A percentile compares a stretch with the other conserved stretches of the same genome.
Conservation (phyloP, 202 grass and related monocot species). For the Zizania palustris region DNA sequence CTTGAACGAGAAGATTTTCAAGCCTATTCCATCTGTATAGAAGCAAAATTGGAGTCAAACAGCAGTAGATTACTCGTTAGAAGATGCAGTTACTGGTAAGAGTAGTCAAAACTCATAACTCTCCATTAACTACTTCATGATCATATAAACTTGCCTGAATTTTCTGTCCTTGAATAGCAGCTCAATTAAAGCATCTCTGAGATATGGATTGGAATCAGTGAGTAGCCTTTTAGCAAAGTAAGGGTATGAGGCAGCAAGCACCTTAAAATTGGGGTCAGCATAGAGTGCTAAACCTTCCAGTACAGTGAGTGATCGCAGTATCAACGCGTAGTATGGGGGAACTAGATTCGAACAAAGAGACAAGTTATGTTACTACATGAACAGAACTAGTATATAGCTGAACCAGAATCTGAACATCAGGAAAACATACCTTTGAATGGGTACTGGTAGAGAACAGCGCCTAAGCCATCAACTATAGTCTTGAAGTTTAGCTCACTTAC, state of each 20-base stretch:
- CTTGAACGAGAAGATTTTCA: constrained; percentile 98
- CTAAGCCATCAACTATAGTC: constrained; percentile 87
- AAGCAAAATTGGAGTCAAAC: constrained; percentile 33
- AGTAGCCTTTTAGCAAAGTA: constrained; percentile 98
- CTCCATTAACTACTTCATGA: constrained; percentile 27
- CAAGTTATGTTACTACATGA: constrained; percentile 37
- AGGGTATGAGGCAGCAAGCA: constrained; percentile 96
- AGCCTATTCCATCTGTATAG: constrained; percentile 92
- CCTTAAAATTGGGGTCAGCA: constrained; percentile 95
- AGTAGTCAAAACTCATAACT: not conserved
- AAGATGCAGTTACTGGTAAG: constrained; percentile 6
- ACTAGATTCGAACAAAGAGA: constrained; percentile 60
- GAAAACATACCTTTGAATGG: constrained; percentile 81
- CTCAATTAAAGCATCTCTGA: constrained; percentile 97
- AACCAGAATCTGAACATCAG: constrained; percentile 23
- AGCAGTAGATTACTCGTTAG: not conserved
- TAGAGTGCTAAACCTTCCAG: constrained; percentile 94
- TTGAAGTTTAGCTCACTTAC: constrained; percentile 99
- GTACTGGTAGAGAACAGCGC: constrained; percentile 92
- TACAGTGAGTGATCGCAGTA: constrained; percentile 90
- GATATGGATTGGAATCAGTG: constrained; percentile 98
- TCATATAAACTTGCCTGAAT: constrained; percentile 70
- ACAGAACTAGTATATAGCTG: not conserved
- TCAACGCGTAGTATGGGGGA: constrained; percentile 90
- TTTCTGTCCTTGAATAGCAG: constrained; percentile 96